These are phyloP conservation scores for Boletus rufocinnamomeus DNA, from an alignment of 768 basidiomycete species.

Conservation along the genomic window DNA sequence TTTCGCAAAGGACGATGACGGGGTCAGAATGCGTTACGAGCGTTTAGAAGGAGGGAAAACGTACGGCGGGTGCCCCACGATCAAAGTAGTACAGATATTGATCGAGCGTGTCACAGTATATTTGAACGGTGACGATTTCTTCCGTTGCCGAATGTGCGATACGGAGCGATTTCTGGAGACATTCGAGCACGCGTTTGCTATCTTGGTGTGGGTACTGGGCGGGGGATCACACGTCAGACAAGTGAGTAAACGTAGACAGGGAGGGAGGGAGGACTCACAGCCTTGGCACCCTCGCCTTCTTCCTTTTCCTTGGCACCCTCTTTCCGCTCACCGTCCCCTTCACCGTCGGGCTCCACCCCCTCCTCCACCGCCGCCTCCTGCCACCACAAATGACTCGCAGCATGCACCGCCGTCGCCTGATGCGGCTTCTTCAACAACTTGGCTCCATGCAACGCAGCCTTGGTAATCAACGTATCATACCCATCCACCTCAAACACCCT, in stretches of 20 bases:
- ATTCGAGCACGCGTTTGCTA: constrained; percentile 96
- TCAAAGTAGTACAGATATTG: constrained; percentile 97
- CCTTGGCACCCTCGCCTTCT: constrained; percentile 49
- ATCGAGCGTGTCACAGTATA: constrained; percentile 96
- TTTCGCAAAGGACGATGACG: no score
- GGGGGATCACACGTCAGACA: not conserved
- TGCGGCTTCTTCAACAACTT: constrained; percentile 98
- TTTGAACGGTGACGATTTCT: constrained; percentile 93
- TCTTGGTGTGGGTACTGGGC: constrained; percentile 79
- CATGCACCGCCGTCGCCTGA: constrained; percentile 90
- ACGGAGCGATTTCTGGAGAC: constrained; percentile 92
- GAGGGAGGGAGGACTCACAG: constrained; percentile 46
- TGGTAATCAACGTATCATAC: constrained; percentile 97
- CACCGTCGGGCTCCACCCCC: constrained; percentile 35
- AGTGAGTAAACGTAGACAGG: not conserved
- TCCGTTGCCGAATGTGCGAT: constrained; percentile 97
- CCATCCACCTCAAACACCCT: constrained; percentile 93
- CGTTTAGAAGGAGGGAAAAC: constrained; percentile 29
- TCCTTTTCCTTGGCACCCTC: constrained; percentile 34
- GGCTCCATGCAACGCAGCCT: constrained; percentile 96
- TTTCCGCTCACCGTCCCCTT: constrained; percentile 18
- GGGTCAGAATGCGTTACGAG: no score
- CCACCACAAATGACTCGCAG: constrained; percentile 99
- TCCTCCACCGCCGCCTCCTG: constrained; percentile 61
- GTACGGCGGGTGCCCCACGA: constrained; percentile 85